A percentile compares a stretch with the other conserved stretches of the same genome.
Evolutionary conservation across 2,329 filamentous ascomycete genomes (phyloP).

Genomic region (Colletotrichum cuscutae): DNA sequence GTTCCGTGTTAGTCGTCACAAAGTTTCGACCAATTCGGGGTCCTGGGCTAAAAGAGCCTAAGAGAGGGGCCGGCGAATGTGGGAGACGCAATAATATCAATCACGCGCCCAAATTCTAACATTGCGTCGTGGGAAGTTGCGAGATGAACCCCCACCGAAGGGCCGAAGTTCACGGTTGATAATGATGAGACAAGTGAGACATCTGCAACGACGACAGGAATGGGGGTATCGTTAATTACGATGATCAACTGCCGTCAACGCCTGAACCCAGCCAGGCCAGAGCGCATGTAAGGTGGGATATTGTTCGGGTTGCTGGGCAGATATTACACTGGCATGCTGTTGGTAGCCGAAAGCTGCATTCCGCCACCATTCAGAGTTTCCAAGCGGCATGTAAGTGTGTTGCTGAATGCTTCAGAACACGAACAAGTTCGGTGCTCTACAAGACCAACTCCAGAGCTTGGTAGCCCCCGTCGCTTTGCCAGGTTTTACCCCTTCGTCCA

Average conservation of each 20-base stretch:
- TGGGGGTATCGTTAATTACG: not conserved
- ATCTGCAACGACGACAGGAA: conserved; percentile 19
- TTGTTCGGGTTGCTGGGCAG: not conserved
- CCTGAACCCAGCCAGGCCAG: not conserved
- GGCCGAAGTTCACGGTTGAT: conserved; percentile 18
- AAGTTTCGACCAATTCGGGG: not conserved
- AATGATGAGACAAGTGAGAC: conserved; percentile 27
- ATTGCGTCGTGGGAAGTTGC: conserved; percentile 6
- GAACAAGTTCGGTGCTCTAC: not conserved
- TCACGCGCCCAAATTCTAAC: conserved; percentile 8
- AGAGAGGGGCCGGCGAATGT: not conserved
- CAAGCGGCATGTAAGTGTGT: not conserved
- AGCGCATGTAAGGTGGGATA: not conserved
- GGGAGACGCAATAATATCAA: not conserved
- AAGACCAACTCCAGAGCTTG: not conserved
- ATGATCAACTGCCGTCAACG: conserved; percentile 19
- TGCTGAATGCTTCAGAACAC: not conserved
- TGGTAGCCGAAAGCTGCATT: conserved; percentile 6
- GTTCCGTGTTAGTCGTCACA: not conserved
- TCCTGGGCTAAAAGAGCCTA: not conserved
- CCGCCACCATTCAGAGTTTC: not conserved
- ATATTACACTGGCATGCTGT: not conserved
- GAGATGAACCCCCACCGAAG: conserved; percentile 28
- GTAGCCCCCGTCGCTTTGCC: not conserved
- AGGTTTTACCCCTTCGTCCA: not conserved